Base-by-base conservation (phyloP, 192 early-diverging fungal species). In the Coemansia sp. region DNA sequence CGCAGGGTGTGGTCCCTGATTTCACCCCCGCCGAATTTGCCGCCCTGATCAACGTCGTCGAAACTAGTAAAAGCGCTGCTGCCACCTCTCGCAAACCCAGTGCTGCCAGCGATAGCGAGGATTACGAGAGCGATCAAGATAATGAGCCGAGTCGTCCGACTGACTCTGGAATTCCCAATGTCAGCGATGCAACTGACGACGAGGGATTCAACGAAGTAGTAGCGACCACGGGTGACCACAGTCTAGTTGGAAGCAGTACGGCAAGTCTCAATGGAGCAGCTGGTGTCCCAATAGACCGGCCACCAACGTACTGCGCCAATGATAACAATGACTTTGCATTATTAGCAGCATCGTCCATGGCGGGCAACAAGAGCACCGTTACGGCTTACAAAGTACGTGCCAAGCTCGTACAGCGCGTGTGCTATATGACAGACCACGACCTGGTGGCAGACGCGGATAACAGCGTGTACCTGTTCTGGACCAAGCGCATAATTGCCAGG, bases 381-480 rank as follows among this genome's bases (percentile, higher is more conserved):
- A 31, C 57, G 4, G n/a, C 66, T 0, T 74, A 74, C 62, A 68
- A 68, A 54, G 66, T 74, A 53, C 53, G 34, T 0, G 66, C 66
- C 50, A 67, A 74, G 62, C 64, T 74, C 6, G 72, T 74, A 24
- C 72, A 74, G 44, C 61, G 61, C 19, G 66, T 68, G 5, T 62
- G 72, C 35, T 68, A 68, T 35, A 9, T 68, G 41, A 50, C 61
- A 3, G 66, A 74, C 36, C 72, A 63, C 11, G 70, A 62, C 16
- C 31, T 66, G 17, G 70, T 72, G 8, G 64, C 64, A 0, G 70
- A 72, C n/a, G 17, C 40, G 2, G 19, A 65, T 60, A 59, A 57
- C 27, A 36, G 40, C 59, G 69, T 71, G 42, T 63, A 73, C 16
- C 27, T 73, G 71, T 73, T 68, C 36, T 74, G 72, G 72, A 68